Conservation (phyloP, 345 rosid species). For the Sisymbrium altissimum region DNA sequence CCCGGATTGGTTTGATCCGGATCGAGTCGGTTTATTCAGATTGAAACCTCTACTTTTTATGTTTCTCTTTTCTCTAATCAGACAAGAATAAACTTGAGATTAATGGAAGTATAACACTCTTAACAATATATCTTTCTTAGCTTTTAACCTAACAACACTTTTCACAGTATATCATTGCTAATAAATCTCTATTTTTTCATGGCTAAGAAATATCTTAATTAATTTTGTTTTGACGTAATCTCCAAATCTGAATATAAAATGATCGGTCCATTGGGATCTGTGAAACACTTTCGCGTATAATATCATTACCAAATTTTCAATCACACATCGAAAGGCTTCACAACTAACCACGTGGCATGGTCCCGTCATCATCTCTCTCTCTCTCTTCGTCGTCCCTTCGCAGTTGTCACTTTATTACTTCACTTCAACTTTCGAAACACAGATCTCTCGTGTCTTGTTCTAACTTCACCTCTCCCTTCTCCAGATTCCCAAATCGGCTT, state of each 20-base stretch:
- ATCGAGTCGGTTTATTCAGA: neutral
- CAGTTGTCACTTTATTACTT: constrained; percentile 26
- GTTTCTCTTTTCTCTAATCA: too few relatives aligned
- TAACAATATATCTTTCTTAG: too few relatives aligned
- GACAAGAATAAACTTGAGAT: too few relatives aligned
- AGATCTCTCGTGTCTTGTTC: neutral
- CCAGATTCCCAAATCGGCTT: neutral
- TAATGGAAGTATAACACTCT: too few relatives aligned
- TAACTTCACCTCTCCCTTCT: neutral
- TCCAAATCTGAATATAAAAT: neutral
- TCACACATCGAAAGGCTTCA: neutral
- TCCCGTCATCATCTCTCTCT: neutral
- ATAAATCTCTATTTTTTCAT: neutral
- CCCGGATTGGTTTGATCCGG: neutral
- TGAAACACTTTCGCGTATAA: neutral
- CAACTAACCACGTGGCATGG: constrained; percentile 15
- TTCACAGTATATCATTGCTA: neutral
- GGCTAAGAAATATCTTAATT: too few relatives aligned
- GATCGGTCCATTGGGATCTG: neutral
- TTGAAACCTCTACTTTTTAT: neutral
- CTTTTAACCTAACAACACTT: too few relatives aligned
- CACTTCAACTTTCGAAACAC: neutral
- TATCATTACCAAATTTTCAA: neutral
- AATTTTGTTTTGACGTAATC: neutral
- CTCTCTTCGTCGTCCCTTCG: neutral